Conservation (phyloP, 495 filamentous ascomycete species). For the Aspergillus olivimuriae region DNA sequence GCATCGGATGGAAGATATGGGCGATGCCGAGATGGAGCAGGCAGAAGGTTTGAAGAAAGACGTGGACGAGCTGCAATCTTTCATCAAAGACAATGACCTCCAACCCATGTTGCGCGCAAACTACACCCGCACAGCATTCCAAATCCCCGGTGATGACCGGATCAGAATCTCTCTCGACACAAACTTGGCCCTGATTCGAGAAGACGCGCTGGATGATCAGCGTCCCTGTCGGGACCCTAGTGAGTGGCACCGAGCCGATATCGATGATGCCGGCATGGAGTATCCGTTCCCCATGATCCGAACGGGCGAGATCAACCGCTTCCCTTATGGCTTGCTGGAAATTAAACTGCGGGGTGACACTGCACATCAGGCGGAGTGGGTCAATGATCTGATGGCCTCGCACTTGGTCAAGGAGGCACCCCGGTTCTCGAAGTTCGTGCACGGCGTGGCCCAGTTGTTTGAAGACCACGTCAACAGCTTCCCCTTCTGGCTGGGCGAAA, state of each 20-base stretch:
- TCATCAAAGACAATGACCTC: constrained; percentile 69
- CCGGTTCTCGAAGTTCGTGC: constrained; percentile 93
- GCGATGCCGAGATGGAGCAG: constrained; percentile 53
- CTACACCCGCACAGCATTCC: constrained; percentile 92
- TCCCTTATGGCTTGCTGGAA: constrained; percentile 86
- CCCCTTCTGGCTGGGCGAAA: constrained; percentile 88
- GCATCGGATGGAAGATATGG: constrained; percentile 68
- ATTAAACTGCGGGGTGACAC: constrained; percentile 76
- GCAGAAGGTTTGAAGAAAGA: constrained; percentile 55
- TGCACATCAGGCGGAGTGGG: constrained; percentile 72
- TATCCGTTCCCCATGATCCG: constrained; percentile 81
- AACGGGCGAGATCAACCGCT: constrained; percentile 86
- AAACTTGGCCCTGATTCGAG: constrained; percentile 83
- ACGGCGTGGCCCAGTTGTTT: constrained; percentile 84
- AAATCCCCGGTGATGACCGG: constrained; percentile 87
- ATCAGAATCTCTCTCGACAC: constrained; percentile 92
- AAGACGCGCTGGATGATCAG: constrained; percentile 77
- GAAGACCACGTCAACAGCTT: constrained; percentile 94
- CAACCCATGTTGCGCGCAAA: constrained; percentile 85
- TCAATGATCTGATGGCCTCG: constrained; percentile 81
- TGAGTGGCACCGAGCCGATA: constrained; percentile 86
- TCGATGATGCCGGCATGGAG: constrained; percentile 74
- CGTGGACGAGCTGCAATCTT: constrained; percentile 71
- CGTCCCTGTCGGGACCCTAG: constrained; percentile 81
- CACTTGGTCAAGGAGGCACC: constrained; percentile 87